Evolutionary conservation across 495 filamentous ascomycete genomes (phyloP).

Genomic region (Penicillium silybi): DNA sequence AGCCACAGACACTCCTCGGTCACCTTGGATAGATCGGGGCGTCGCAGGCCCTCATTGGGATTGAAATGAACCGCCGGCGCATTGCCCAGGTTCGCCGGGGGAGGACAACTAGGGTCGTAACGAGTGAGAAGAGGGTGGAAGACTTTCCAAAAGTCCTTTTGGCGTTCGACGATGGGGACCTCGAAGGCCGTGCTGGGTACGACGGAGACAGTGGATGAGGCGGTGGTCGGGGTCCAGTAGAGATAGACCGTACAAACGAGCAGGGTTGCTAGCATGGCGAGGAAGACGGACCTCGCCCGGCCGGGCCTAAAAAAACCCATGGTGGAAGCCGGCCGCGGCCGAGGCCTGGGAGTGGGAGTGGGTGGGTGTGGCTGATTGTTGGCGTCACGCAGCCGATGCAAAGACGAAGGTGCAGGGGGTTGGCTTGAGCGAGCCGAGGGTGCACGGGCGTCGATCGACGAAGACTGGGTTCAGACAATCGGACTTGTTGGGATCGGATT

Average conservation of each 20-base stretch:
- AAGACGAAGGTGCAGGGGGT: conserved; percentile 7
- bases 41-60: conserved; percentile 24
- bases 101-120: conserved; percentile 29
- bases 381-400: background rate
- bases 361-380: conserved; percentile 1
- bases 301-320: conserved; percentile 33
- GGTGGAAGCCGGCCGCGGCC: background rate
- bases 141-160: conserved; percentile 39
- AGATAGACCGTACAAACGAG: conserved; percentile 38
- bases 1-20: conserved; percentile 27
- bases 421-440: conserved; percentile 10
- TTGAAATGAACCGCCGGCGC: conserved; percentile 28
- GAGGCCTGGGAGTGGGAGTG: background rate
- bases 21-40: conserved; percentile 34
- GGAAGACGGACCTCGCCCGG: conserved; percentile 29
- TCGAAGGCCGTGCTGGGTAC: conserved; percentile 38
- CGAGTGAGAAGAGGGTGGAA: conserved; percentile 33
- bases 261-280: conserved; percentile 26
- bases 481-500: background rate
- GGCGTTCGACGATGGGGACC: conserved; percentile 34
- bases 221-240: conserved; percentile 33
- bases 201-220: conserved; percentile 32
- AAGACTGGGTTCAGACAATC: background rate
- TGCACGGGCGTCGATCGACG: conserved; percentile 22
- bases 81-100: conserved; percentile 24